Base-by-base conservation (phyloP, 192 early-diverging fungal species). In the Coemansia sp. region DNA sequence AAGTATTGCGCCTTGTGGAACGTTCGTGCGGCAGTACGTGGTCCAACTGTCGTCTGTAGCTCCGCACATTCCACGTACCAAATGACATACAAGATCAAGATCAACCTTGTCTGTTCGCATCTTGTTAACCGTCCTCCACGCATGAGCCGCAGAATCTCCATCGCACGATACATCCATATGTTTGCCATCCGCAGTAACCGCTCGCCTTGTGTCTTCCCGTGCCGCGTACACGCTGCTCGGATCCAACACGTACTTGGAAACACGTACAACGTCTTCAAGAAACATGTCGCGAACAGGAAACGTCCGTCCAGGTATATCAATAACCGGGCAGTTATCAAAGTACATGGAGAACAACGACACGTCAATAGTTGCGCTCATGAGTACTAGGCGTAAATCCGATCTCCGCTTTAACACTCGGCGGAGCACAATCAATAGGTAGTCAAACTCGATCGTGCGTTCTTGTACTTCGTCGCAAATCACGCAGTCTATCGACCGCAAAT, bases 361-460 rank as follows among this genome's bases (percentile, higher is more conserved):
- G 66, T 96, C 92, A 58, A 93, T 87, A 0, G 92, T 94, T 43
- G 94, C 94, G 57, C 90, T 92, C 94, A 96, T 96, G 55, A 43
- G 16, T 2, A 43, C 41, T 0, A 43, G 12, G 13, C 16, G 12
- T 5, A 43, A 4, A 16, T 43, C 41, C 41, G 13, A 0, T 3
- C 41, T 13, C 3, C 41, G 11, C 16, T 2, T 43, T 12, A 43
- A n/a, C 26, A 93, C 80, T 20, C 85, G 74, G n/a, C 90, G 88
- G 20, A 94, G 59, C 22, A 93, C 78, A 32, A 89, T 88, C 20
- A 96, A 80, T 49, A 94, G 68, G 53, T 94, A 89, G 67, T 96
- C 94, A 7, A 89, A 88, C 68, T 89, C 85, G 12, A 87, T 68
- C 26, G 82, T 84, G n/a, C 86, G 80, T 70, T 95, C 93, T 60